Evolutionary conservation across 805 yeast genomes (phyloP).

Genomic region (Yamadazyma endophytica): DNA sequence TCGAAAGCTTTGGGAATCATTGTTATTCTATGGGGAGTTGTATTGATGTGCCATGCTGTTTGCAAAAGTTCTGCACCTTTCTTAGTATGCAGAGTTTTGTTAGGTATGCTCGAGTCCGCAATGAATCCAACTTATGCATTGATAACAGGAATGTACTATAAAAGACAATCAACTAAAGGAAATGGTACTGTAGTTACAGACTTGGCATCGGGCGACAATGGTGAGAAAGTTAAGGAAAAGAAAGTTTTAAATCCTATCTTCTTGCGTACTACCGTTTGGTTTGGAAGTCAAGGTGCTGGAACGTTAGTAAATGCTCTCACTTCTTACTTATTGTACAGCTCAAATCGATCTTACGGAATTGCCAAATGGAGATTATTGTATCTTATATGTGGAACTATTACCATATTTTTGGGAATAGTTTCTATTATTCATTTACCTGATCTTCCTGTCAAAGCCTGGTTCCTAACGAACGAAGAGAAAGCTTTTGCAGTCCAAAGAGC

Average conservation of each 20-base stretch:
- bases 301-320: conserved; percentile 41
- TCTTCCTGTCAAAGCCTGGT: conserved; percentile 30
- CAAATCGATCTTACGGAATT: conserved; percentile 33
- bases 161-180: conserved; percentile 11
- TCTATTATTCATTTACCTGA: conserved; percentile 41
- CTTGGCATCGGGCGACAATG: not conserved
- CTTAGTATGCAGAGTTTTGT: conserved; percentile 37
- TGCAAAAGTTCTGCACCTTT: conserved; percentile 28
- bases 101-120: conserved; percentile 35
- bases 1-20: conserved; percentile 44
- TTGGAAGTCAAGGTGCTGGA: conserved; percentile 28
- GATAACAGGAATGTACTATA: conserved; percentile 27
- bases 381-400: conserved; percentile 54
- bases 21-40: conserved; percentile 58
- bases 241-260: too few species aligned
- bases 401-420: conserved; percentile 46
- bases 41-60: conserved; percentile 27
- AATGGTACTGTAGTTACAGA: not conserved
- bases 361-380: conserved; percentile 58
- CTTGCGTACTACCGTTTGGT: conserved; percentile 29
- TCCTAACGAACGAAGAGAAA: conserved; percentile 29
- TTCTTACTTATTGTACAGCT: conserved; percentile 47
- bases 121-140: conserved; percentile 29
- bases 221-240: conserved; percentile 17
- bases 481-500: conserved; percentile 26